Percentiles rank a stretch among this genome's conserved stretches.
Conservation (phyloP, 495 filamentous ascomycete genomes). For the Hypomontagnella submonticulosa region DNA sequence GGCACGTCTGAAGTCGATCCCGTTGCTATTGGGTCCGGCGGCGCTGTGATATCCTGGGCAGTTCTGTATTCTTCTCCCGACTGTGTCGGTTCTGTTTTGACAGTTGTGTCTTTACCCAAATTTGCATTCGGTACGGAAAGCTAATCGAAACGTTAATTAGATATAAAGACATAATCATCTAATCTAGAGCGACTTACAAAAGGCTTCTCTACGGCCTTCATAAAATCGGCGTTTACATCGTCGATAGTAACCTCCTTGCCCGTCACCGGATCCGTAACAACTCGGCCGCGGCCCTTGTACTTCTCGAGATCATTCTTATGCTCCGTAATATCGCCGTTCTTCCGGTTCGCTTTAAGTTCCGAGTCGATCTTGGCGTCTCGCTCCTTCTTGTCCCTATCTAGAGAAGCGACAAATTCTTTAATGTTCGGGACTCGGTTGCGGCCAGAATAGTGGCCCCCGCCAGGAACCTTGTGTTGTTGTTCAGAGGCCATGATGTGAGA, state of each 20-base stretch:
- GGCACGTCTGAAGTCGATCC: conserved; percentile 91
- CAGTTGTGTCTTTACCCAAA: conserved; percentile 73
- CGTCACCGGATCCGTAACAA: conserved; percentile 87
- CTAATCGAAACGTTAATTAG: conserved; percentile 50
- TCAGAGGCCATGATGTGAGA: conserved; percentile 43
- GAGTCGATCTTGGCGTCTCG: conserved; percentile 75
- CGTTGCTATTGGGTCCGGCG: conserved; percentile 83
- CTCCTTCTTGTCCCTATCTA: conserved; percentile 81
- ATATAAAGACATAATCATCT: background rate
- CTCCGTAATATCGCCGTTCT: conserved; percentile 47
- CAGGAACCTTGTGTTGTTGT: conserved; percentile 38
- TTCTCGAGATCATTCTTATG: conserved; percentile 54
- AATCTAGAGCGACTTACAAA: conserved; percentile 56
- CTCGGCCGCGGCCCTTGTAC: conserved; percentile 65
- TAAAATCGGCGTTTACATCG: conserved; percentile 75
- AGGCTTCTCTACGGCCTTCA: conserved; percentile 77
- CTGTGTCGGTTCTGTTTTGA: conserved; percentile 68
- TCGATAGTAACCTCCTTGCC: conserved; percentile 88
- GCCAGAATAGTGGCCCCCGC: conserved; percentile 68
- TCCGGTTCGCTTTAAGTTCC: conserved; percentile 52
- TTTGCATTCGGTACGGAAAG: conserved; percentile 93
- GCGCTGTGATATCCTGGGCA: conserved; percentile 89
- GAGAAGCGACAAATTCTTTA: conserved; percentile 79
- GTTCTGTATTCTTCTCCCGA: conserved; percentile 78
- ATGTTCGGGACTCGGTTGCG: conserved; percentile 86